phyloP scores from a whole-genome alignment of 2,329 filamentous ascomycete species.

The Cladosporium sp. region DNA sequence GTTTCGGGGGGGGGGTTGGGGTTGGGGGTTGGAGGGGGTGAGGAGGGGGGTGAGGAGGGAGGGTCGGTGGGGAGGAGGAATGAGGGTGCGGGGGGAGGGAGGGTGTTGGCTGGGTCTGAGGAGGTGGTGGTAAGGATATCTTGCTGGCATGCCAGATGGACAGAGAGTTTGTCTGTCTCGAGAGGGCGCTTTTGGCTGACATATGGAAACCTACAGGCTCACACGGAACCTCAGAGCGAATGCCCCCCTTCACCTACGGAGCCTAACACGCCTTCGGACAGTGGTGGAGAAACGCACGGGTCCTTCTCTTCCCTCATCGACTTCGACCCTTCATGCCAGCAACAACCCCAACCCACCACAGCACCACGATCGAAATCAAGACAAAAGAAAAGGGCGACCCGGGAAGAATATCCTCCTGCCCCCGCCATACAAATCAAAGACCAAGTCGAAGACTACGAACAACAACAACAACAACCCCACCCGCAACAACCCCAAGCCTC shows the following conservation, averaged over 20 bases:
- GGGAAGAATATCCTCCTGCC: too few species aligned
- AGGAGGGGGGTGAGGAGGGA: too few species aligned
- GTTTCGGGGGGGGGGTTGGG: too few species aligned
- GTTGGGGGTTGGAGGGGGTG: too few species aligned
- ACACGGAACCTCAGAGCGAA: not conserved
- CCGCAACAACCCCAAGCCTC: slow-evolving; percentile 2
- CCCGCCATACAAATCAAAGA: too few species aligned
- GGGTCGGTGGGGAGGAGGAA: not conserved
- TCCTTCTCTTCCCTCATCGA: slow-evolving; percentile 45
- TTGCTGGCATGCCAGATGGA: not conserved
- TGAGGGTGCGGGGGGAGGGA: not conserved
- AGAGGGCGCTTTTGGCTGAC: slow-evolving; percentile 5
- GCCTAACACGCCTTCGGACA: slow-evolving; percentile 24
- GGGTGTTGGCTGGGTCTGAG: slow-evolving; percentile 3
- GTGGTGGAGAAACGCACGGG: slow-evolving; percentile 17
- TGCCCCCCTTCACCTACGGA: slow-evolving; percentile 20
- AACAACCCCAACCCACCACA: slow-evolving; percentile 7
- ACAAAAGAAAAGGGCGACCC: too few species aligned
- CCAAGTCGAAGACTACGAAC: slow-evolving; percentile 1
- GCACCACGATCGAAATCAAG: not conserved
- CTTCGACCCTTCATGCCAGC: slow-evolving; percentile 42
- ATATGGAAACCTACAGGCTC: not conserved
- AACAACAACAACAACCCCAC: not conserved
- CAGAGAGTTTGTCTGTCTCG: too few species aligned
- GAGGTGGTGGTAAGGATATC: slow-evolving; percentile 3